Evolutionary conservation across 352 stramenopile genomes (phyloP).

Genomic region (Stramenopiles sp.): DNA sequence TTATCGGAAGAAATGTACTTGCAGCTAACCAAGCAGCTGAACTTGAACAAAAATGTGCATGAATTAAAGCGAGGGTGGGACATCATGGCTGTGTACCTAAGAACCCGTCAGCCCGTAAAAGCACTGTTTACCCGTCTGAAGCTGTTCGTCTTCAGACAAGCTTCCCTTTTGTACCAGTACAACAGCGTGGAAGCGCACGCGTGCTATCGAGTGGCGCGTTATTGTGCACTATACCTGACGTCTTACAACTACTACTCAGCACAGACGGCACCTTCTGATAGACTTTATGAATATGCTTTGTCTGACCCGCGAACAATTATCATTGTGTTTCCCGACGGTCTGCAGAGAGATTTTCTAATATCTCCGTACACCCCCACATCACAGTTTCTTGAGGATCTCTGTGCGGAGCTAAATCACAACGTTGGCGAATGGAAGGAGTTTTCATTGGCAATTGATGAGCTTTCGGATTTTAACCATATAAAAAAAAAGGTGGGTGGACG

Average conservation of each 20-base stretch:
- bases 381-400: constrained; percentile 6
- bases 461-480: neutral
- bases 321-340: neutral
- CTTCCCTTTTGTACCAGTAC: neutral
- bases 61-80: constrained; percentile 10
- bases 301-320: neutral
- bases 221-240: neutral
- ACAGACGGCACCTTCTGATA: neutral
- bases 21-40: neutral
- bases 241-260: neutral
- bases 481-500: neutral
- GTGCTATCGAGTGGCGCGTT: neutral
- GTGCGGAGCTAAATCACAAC: neutral
- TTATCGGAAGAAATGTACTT: constrained; percentile 12
- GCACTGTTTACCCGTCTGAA: neutral
- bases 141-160: neutral
- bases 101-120: neutral
- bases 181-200: neutral
- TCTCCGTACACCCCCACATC: neutral
- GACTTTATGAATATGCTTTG: constrained; percentile 9
- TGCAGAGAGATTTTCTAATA: neutral
- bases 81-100: neutral
- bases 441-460: neutral
- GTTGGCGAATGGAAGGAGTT: neutral
- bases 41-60: neutral